phyloP scores from a whole-genome alignment of 257 asterid species.

The Rehmannia glutinosa region DNA sequence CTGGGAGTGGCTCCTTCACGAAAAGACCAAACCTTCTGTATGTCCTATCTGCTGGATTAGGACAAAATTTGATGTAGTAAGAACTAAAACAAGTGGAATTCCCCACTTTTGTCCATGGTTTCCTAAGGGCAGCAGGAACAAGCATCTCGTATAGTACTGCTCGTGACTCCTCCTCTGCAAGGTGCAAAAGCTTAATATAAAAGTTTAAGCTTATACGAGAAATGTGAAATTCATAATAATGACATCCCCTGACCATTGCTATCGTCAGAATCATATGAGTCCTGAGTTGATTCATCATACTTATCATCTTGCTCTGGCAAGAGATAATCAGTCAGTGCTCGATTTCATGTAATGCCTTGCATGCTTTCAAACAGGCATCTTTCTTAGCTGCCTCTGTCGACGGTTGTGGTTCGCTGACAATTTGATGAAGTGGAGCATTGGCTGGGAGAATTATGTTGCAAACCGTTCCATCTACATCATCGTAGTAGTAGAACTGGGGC shows the following conservation, averaged over 20 bases:
- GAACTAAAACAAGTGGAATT: constrained; percentile 47
- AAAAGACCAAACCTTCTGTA: constrained; percentile 81
- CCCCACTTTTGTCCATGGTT: constrained; percentile 52
- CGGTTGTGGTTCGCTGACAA: constrained; percentile 60
- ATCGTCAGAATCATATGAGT: constrained; percentile 54
- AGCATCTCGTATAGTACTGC: constrained; percentile 90
- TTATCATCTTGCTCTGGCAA: constrained; percentile 70
- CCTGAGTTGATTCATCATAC: constrained; percentile 40
- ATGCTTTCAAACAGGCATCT: constrained; percentile 93
- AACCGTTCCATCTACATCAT: constrained; percentile 65
- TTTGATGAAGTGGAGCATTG: constrained; percentile 79
- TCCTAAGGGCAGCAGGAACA: constrained; percentile 76
- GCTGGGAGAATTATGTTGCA: constrained; percentile 81
- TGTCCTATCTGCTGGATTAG: constrained; percentile 71
- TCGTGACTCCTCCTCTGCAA: constrained; percentile 66
- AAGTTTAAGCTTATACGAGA: not conserved
- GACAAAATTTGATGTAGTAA: constrained; percentile 60
- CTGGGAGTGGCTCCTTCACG: constrained; percentile 71
- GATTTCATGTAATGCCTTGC: constrained; percentile 75
- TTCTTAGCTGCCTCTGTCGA: constrained; percentile 73
- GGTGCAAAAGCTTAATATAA: constrained; percentile 13
- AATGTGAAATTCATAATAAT: constrained; percentile 15
- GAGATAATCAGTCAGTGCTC: constrained; percentile 88
- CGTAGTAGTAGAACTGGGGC: constrained; percentile 65
- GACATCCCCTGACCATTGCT: constrained; percentile 50